Percentiles rank a stretch among this genome's conserved stretches.
Conservation (phyloP, 2,329 filamentous ascomycete genomes). For the Achaetomium macrosporum region DNA sequence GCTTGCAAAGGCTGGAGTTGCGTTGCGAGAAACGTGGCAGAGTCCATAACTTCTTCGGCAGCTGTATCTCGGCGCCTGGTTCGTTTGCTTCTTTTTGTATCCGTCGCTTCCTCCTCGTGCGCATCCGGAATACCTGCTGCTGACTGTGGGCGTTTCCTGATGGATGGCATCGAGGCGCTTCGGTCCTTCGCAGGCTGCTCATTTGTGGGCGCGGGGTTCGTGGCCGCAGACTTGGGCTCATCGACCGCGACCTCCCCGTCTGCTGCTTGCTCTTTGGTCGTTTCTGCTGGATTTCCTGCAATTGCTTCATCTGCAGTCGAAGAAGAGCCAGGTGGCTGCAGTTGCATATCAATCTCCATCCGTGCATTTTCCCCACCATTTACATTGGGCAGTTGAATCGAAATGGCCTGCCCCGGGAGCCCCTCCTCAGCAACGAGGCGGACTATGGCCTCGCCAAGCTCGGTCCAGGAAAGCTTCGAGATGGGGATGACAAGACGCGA, state of each 20-base stretch:
- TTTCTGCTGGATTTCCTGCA: not conserved
- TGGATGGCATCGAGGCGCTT: slow-evolving; percentile 35
- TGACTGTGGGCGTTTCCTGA: slow-evolving; percentile 58
- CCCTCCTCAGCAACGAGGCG: slow-evolving; percentile 32
- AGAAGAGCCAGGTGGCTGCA: slow-evolving; percentile 18
- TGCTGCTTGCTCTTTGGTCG: slow-evolving; percentile 4
- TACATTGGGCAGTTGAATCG: slow-evolving; percentile 34
- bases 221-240: slow-evolving; percentile 8
- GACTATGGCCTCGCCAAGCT: slow-evolving; percentile 38
- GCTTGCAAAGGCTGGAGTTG: slow-evolving; percentile 54
- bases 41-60: slow-evolving; percentile 48
- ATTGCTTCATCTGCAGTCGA: slow-evolving; percentile 3
- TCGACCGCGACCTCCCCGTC: slow-evolving; percentile 6
- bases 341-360: slow-evolving; percentile 35
- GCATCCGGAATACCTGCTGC: slow-evolving; percentile 52
- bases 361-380: slow-evolving; percentile 35
- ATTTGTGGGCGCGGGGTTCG: slow-evolving; percentile 5
- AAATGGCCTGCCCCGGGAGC: slow-evolving; percentile 31
- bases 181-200: slow-evolving; percentile 25
- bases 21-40: slow-evolving; percentile 46
- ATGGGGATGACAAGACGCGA: slow-evolving; percentile 29
- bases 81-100: slow-evolving; percentile 60
- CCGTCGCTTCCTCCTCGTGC: slow-evolving; percentile 50
- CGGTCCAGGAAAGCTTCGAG: slow-evolving; percentile 36
- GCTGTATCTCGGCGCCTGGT: slow-evolving; percentile 56